A percentile compares a stretch with the other conserved stretches of the same genome.
Evolutionary conservation across 306 rosid species (phyloP).

Genomic region (barrel medic (Medicago truncatula)): MtrunA17r5.0-ANR NC_053044.1:45181001-45181500

Average conservation of each 20-base stretch:
- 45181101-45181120: background rate
- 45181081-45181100: background rate
- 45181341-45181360: constrained; percentile 28
- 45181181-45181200: constrained; percentile 52
- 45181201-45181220: constrained; percentile 46
- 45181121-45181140: background rate
- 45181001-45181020: no score
- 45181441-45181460: constrained; percentile 54
- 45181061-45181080: no score
- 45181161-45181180: constrained; percentile 43
- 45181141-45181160: constrained; percentile 19
- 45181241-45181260: constrained; percentile 39
- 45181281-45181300: constrained; percentile 29
- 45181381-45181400: background rate
- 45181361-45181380: background rate
- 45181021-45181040: no score
- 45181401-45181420: constrained; percentile 19
- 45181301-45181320: constrained; percentile 31
- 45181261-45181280: constrained; percentile 35
- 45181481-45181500: constrained; percentile 26
- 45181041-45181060: no score
- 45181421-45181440: constrained; percentile 29
- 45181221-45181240: constrained; percentile 40
- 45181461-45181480: constrained; percentile 32
- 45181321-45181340: background rate